phyloP scores from a whole-genome alignment of 129 eudicot genomes.

The Arctium minus region DNA sequence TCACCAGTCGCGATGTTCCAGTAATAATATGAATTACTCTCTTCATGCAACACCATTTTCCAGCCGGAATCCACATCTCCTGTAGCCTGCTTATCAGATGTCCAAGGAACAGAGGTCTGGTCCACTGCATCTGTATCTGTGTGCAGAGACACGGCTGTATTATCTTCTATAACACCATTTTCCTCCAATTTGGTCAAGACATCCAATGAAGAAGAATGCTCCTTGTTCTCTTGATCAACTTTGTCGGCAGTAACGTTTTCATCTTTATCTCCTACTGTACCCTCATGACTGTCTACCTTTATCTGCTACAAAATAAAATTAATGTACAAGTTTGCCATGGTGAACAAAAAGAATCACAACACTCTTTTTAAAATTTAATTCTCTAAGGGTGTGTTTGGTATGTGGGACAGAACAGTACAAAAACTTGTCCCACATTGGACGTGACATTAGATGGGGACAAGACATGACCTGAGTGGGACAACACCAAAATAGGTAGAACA shows the following conservation, averaged over 20 bases:
- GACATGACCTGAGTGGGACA: too few relatives aligned
- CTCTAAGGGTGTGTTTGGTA: background rate
- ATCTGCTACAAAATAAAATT: conserved; percentile 28
- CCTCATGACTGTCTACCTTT: conserved; percentile 32
- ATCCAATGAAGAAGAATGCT: conserved; percentile 33
- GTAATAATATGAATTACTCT: conserved; percentile 83
- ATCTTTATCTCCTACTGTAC: conserved; percentile 21
- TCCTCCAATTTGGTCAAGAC: conserved; percentile 26
- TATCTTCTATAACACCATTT: conserved; percentile 18
- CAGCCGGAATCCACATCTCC: conserved; percentile 58
- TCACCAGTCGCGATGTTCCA: conserved; percentile 87
- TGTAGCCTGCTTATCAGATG: conserved; percentile 35
- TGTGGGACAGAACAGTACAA: background rate
- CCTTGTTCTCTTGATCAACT: conserved; percentile 27
- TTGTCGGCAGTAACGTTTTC: conserved; percentile 16
- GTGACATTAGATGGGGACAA: too few relatives aligned
- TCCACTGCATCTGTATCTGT: conserved; percentile 21
- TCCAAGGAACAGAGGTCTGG: conserved; percentile 22
- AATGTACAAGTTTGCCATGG: conserved; percentile 9
- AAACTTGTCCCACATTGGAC: too few relatives aligned
- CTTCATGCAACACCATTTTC: conserved; percentile 96
- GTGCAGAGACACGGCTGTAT: conserved; percentile 15
- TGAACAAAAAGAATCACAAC: background rate
- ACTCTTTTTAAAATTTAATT: background rate
- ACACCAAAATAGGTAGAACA: background rate